A percentile compares a stretch with the other conserved stretches of the same genome.
Evolutionary conservation across 768 basidiomycete species (phyloP).

Genomic region (Lanmaoa pseudosensibilis): DNA sequence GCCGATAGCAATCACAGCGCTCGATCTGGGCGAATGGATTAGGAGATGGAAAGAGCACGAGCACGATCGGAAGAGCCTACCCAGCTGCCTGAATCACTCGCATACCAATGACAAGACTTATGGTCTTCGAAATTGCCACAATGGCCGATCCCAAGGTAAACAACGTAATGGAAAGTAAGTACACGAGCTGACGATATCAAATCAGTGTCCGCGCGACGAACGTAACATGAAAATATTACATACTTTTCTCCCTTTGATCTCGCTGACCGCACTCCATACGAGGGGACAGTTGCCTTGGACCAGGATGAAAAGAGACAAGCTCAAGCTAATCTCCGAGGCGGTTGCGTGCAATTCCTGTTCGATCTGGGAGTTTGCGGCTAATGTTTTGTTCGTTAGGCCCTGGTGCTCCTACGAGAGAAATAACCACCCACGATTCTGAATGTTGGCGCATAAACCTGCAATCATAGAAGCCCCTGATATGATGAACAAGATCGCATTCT

Average conservation of each 20-base stretch:
- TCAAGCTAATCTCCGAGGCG: slow-evolving; percentile 61
- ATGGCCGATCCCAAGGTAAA: slow-evolving; percentile 58
- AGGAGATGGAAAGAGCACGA: background rate
- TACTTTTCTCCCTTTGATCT: slow-evolving; percentile 75
- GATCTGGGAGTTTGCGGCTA: slow-evolving; percentile 70
- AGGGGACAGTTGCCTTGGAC: slow-evolving; percentile 56
- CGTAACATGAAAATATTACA: slow-evolving; percentile 4
- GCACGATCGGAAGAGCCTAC: slow-evolving; percentile 32
- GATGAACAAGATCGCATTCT: slow-evolving; percentile 25
- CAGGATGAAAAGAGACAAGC: slow-evolving; percentile 69
- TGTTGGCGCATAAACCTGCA: slow-evolving; percentile 26
- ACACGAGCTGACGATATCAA: slow-evolving; percentile 44
- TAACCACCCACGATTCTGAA: slow-evolving; percentile 30
- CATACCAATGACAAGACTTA: slow-evolving; percentile 64
- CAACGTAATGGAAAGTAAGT: slow-evolving; percentile 50
- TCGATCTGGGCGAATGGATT: slow-evolving; percentile 41
- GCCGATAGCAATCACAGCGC: slow-evolving; percentile 71
- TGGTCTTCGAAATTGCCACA: slow-evolving; percentile 56
- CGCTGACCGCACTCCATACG: slow-evolving; percentile 34
- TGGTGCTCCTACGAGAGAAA: background rate
- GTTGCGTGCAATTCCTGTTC: slow-evolving; percentile 61
- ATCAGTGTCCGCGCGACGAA: background rate
- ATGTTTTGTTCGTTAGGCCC: background rate
- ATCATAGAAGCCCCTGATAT: slow-evolving; percentile 33
- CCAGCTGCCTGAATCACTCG: slow-evolving; percentile 65